Percentiles rank a stretch among this genome's conserved stretches.
These are phyloP conservation scores for Colletotrichum endophyticum DNA, from an alignment of 2,329 filamentous ascomycete species.

Conservation along the genomic window DNA sequence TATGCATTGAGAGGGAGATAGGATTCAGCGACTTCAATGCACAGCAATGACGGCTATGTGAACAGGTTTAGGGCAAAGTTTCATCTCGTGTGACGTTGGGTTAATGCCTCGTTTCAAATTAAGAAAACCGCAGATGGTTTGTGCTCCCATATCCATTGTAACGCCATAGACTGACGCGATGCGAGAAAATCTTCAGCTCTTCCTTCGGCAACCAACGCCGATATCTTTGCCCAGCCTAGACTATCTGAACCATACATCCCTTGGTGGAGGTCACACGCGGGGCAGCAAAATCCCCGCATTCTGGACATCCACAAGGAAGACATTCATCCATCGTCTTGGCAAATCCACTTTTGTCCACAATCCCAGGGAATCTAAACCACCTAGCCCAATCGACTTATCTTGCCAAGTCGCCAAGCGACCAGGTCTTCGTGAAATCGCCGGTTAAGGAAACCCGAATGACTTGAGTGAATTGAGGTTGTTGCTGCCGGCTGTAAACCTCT, in stretches of 20 bases:
- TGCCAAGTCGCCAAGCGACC: background rate
- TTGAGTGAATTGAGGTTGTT: background rate
- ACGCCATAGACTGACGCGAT: background rate
- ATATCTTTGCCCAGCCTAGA: background rate
- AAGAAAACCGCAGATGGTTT: background rate
- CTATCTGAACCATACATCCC: background rate
- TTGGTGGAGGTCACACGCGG: background rate
- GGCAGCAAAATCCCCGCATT: background rate
- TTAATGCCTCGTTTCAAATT: fast-evolving
- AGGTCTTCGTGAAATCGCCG: background rate
- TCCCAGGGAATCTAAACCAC: background rate
- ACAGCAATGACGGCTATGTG: background rate
- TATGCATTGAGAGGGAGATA: background rate
- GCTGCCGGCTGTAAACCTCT: background rate
- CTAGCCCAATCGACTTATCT: background rate
- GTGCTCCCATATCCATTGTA: background rate
- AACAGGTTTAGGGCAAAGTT: background rate
- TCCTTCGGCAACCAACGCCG: background rate
- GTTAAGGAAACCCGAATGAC: background rate
- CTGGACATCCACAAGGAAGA: background rate
- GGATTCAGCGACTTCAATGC: background rate
- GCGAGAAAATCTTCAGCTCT: background rate
- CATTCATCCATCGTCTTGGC: background rate
- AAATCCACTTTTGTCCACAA: background rate
- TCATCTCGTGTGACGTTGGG: background rate